phyloP scores from a whole-genome alignment of 2,329 filamentous ascomycete genomes.

The Stromatinia cepivora region DNA sequence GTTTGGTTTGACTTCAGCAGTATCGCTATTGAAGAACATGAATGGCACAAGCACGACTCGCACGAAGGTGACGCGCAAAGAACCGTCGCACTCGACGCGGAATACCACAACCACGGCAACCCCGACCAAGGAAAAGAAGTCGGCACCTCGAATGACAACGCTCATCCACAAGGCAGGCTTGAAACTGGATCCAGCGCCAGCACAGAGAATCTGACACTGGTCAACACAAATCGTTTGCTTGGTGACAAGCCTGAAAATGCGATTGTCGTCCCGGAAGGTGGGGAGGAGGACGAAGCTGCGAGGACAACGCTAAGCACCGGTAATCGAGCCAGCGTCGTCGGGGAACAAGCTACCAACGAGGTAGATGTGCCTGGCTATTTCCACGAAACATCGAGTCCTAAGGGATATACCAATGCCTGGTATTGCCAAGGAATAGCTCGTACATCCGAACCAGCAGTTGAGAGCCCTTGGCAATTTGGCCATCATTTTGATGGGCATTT shows the following conservation, averaged over 20 bases:
- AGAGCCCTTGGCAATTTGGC: not conserved
- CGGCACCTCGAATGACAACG: not conserved
- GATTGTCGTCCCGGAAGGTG: not conserved
- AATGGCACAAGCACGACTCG: not conserved
- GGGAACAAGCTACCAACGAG: not conserved
- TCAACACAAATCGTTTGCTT: not conserved
- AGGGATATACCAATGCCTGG: not conserved
- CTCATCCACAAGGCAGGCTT: not conserved
- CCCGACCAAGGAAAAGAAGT: not conserved
- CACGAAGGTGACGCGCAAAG: too few relatives aligned
- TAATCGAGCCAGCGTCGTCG: not conserved
- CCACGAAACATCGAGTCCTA: not conserved
- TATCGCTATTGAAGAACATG: not conserved
- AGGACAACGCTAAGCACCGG: too few relatives aligned
- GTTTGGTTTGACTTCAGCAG: too few relatives aligned
- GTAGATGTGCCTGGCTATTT: not conserved
- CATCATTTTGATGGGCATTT: not conserved
- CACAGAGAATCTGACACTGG: not conserved
- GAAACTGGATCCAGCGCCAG: too few relatives aligned
- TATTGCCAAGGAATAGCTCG: not conserved
- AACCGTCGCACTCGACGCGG: accelerated
- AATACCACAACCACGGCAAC: not conserved
- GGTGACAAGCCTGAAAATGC: not conserved
- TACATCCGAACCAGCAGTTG: not conserved
- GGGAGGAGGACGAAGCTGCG: too few relatives aligned